A percentile compares a stretch with the other conserved stretches of the same genome.
These are phyloP conservation scores for Tanacetum coccineum DNA, from an alignment of 129 eudicot genomes.

Conservation along the genomic window DNA sequence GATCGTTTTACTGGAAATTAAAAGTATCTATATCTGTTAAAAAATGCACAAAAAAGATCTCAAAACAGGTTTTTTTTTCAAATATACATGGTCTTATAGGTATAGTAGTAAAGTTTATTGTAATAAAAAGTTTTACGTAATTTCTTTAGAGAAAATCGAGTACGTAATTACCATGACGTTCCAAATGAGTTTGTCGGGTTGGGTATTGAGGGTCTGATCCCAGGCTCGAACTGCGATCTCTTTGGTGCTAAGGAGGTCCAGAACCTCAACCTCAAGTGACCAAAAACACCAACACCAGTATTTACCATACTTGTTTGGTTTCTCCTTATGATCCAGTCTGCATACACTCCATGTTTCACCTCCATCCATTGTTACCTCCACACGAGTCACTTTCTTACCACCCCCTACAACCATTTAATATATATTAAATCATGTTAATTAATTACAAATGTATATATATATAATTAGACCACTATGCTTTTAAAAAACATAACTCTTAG, in stretches of 20 bases:
- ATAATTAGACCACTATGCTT: neutral
- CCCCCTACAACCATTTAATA: constrained; percentile 55
- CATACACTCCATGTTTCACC: constrained; percentile 84
- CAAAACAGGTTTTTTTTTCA: too few relatives aligned
- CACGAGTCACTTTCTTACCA: constrained; percentile 93
- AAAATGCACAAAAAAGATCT: too few relatives aligned
- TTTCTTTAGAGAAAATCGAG: neutral
- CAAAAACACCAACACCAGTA: constrained; percentile 99
- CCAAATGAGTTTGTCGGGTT: constrained; percentile 98
- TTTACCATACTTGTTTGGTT: constrained; percentile 72
- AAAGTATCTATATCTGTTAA: too few relatives aligned
- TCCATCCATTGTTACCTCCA: constrained; percentile 90
- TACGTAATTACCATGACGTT: constrained; percentile 61
- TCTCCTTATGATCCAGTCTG: constrained; percentile 63
- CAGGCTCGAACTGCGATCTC: constrained; percentile 97
- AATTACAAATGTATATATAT: neutral
- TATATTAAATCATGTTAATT: neutral
- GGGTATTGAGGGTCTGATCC: constrained; percentile 91
- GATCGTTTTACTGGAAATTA: neutral
- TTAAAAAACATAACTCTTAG: neutral
- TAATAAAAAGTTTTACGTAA: neutral
- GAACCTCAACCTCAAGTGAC: constrained; percentile 88
- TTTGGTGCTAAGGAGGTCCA: constrained; percentile 73
- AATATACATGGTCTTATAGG: too few relatives aligned
- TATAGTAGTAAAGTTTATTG: neutral